Percentiles rank a stretch among this genome's conserved stretches.
Evolutionary conservation across 805 yeast species (phyloP).

Genomic region (Kuraishia cidri): DNA sequence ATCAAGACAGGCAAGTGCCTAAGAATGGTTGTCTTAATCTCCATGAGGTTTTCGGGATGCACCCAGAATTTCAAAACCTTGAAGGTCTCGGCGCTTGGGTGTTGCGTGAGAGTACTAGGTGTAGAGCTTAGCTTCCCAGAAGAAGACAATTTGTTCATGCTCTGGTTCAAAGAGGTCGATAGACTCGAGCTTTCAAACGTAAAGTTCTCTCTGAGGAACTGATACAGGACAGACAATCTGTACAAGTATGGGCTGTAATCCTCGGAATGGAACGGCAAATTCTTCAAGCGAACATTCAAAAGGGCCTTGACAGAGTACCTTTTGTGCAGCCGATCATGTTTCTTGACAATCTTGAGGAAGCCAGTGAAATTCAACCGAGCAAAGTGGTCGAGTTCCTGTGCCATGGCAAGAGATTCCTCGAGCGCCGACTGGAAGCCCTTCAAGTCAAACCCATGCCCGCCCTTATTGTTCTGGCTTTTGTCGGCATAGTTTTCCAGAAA

Average conservation of each 20-base stretch:
- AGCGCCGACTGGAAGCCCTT: slow-evolving; percentile 54
- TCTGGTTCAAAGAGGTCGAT: slow-evolving; percentile 29
- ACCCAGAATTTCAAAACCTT: slow-evolving; percentile 88
- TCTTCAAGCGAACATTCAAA: slow-evolving; percentile 77
- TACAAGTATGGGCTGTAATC: slow-evolving; percentile 88
- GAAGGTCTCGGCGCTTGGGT: slow-evolving; percentile 19
- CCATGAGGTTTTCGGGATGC: slow-evolving; percentile 96
- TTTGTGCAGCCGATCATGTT: slow-evolving; percentile 88
- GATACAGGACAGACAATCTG: slow-evolving; percentile 74
- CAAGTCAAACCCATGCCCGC: slow-evolving; percentile 38
- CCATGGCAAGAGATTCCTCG: slow-evolving; percentile 64
- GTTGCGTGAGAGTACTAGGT: slow-evolving; percentile 16
- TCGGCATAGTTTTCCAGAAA: slow-evolving; percentile 15
- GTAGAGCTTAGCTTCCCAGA: slow-evolving; percentile 23
- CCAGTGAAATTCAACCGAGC: slow-evolving; percentile 92
- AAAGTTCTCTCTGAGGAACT: slow-evolving; percentile 70
- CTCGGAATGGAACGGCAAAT: slow-evolving; percentile 87
- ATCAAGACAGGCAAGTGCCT: slow-evolving; percentile 90
- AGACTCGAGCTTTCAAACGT: slow-evolving; percentile 18
- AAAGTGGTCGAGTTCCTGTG: slow-evolving; percentile 85
- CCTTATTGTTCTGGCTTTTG: slow-evolving; percentile 16
- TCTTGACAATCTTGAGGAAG: slow-evolving; percentile 87
- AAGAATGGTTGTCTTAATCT: slow-evolving; percentile 89
- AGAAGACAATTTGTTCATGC: slow-evolving; percentile 37
- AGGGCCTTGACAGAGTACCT: slow-evolving; percentile 86